These are phyloP conservation scores for Trichoderma asperellum DNA, from an alignment of 2,329 filamentous ascomycete species.

Conservation along the genomic window DNA sequence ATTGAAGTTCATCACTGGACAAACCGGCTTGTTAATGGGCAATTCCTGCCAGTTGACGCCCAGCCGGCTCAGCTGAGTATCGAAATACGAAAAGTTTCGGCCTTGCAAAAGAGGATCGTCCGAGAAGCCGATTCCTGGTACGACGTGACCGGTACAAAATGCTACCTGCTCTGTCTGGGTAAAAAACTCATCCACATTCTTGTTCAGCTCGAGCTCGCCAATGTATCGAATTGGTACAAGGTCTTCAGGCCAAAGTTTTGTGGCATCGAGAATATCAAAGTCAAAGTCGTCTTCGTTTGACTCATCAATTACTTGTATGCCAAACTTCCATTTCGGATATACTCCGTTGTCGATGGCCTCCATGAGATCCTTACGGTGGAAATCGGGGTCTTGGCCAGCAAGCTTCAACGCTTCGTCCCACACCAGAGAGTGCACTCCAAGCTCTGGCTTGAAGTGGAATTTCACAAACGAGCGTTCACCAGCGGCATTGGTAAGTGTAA, in stretches of 20 bases:
- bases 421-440: conserved; percentile 75
- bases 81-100: conserved; percentile 74
- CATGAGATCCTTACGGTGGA: conserved; percentile 76
- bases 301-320: conserved; percentile 77
- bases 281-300: conserved; percentile 75
- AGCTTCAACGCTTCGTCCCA: conserved; percentile 82
- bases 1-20: conserved; percentile 75
- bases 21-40: conserved; percentile 76
- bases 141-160: conserved; percentile 79
- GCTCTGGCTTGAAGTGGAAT: conserved; percentile 74
- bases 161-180: conserved; percentile 81
- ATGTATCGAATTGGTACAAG: conserved; percentile 75
- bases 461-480: conserved; percentile 76
- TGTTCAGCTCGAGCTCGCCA: conserved; percentile 78
- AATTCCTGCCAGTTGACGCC: conserved; percentile 77
- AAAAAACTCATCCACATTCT: conserved; percentile 81
- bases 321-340: conserved; percentile 79
- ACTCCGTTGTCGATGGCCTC: conserved; percentile 73
- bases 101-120: conserved; percentile 76
- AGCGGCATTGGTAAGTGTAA: conserved; percentile 67
- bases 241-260: conserved; percentile 85
- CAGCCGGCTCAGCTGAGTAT: conserved; percentile 71
- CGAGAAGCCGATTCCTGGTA: conserved; percentile 76
- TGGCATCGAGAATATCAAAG: conserved; percentile 83
- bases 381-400: conserved; percentile 75